Conservation (phyloP, 2,329 filamentous ascomycete species). For the Ophiostoma pallidulum region DNA sequence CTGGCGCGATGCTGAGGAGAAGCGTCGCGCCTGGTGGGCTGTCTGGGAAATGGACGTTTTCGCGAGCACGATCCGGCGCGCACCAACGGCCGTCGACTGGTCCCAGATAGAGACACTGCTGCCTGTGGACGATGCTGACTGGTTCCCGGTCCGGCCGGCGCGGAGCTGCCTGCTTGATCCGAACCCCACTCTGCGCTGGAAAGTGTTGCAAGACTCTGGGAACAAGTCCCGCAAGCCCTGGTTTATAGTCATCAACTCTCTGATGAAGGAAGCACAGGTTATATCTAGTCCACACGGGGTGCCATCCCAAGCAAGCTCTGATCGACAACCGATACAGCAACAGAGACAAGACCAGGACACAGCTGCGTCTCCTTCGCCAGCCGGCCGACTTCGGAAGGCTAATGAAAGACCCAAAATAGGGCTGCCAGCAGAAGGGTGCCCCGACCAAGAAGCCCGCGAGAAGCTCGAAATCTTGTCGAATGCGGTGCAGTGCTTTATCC, state of each 20-base stretch:
- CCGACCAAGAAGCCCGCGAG: slow-evolving; percentile 4
- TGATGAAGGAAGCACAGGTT: slow-evolving; percentile 8
- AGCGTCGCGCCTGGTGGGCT: slow-evolving; percentile 3
- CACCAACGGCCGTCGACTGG: slow-evolving; percentile 8
- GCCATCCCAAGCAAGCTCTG: background rate
- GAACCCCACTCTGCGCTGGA: slow-evolving; percentile 4
- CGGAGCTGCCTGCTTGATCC: slow-evolving; percentile 3
- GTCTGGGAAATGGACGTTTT: slow-evolving; percentile 10
- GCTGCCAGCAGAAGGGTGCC: background rate
- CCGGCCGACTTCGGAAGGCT: too few relatives aligned
- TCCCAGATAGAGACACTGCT: slow-evolving; percentile 7
- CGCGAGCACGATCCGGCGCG: slow-evolving; percentile 5
- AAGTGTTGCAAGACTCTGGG: slow-evolving; percentile 3
- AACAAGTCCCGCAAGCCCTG: slow-evolving; percentile 5
- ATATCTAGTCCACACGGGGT: slow-evolving; percentile 7
- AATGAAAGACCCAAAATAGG: too few relatives aligned
- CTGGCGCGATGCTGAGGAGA: slow-evolving; percentile 6
- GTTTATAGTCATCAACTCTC: slow-evolving; percentile 9
- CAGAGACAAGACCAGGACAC: too few relatives aligned
- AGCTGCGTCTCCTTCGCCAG: too few relatives aligned
- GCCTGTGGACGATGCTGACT: slow-evolving; percentile 4
- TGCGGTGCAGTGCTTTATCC: slow-evolving; percentile 5
- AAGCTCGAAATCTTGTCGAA: slow-evolving; percentile 6
- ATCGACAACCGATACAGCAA: too few relatives aligned
- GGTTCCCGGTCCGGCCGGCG: background rate